Evolutionary conservation across 202 grass and related monocot species (phyloP).

Genomic region (Dendrocalamus latiflorus): DNA sequence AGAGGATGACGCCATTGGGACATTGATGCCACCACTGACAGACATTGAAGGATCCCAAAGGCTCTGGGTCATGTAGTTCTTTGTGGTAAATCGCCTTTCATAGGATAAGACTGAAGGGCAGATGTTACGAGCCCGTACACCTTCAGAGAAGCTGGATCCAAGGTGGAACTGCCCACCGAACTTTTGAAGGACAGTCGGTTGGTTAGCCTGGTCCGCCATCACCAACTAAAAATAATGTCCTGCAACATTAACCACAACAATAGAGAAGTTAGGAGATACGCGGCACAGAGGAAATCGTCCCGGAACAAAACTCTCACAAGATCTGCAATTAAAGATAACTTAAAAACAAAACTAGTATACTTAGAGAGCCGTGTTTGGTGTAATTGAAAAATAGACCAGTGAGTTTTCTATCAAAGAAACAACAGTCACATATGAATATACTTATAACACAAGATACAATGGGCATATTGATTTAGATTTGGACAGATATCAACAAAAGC

Average conservation of each 20-base stretch:
- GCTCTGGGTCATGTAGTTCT: conserved; percentile 43
- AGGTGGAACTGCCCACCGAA: conserved; percentile 60
- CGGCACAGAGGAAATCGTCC: neutral
- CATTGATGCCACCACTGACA: conserved; percentile 21
- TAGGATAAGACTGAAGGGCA: conserved; percentile 40
- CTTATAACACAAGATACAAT: neutral
- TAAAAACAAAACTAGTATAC: neutral
- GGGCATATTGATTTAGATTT: neutral
- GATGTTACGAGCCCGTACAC: conserved; percentile 41
- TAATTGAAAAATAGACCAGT: neutral
- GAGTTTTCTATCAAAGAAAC: neutral
- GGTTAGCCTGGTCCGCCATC: conserved; percentile 58
- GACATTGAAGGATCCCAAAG: conserved; percentile 29
- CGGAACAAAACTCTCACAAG: neutral
- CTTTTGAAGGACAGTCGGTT: conserved; percentile 67
- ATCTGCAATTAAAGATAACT: neutral
- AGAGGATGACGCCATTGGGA: conserved; percentile 35
- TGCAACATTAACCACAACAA: neutral
- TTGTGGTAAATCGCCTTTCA: conserved; percentile 36
- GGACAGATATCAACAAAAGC: neutral
- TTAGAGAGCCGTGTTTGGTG: neutral
- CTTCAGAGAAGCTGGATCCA: conserved; percentile 56
- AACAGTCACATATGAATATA: neutral
- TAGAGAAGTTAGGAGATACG: neutral
- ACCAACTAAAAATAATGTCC: conserved; percentile 36